A percentile compares a stretch with the other conserved stretches of the same genome.
Evolutionary conservation across 345 rosid genomes (phyloP).

Genomic region (Populus davidiana): DNA sequence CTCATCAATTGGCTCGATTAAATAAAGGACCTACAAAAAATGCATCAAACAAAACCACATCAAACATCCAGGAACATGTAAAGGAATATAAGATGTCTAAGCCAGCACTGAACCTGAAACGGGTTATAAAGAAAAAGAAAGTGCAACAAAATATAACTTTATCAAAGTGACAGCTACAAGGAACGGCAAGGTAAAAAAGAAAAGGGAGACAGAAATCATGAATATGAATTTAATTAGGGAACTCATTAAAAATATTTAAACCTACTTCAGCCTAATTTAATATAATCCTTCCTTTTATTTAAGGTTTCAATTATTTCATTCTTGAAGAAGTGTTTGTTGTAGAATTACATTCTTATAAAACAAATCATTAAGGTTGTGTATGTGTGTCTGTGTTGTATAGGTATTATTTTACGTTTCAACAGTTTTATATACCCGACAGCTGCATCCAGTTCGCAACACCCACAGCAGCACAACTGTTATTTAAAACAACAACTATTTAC

Average conservation of each 20-base stretch:
- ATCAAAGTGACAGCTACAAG: not conserved
- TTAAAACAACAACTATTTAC: too few relatives aligned
- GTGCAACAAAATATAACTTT: not conserved
- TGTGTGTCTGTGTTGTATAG: not conserved
- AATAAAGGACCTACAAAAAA: constrained; percentile 67
- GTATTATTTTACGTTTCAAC: not conserved
- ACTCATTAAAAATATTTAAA: not conserved
- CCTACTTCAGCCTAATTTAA: not conserved
- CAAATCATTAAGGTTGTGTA: not conserved
- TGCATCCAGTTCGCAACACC: not conserved
- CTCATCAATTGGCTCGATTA: constrained; percentile 95
- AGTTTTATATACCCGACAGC: not conserved
- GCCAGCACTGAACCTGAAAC: not conserved
- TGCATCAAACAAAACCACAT: constrained; percentile 3
- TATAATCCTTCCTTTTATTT: not conserved
- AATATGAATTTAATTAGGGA: not conserved
- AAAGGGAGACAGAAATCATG: not conserved
- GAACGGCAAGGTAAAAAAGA: not conserved
- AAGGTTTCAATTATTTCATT: not conserved
- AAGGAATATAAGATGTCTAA: not conserved
- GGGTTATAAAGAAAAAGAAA: not conserved
- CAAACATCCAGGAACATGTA: constrained; percentile 10
- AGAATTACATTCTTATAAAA: not conserved
- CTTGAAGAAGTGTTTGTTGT: not conserved
- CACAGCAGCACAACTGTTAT: too few relatives aligned